These are phyloP conservation scores for Cladosporium velox DNA, from an alignment of 2,329 filamentous ascomycete species.

Conservation along the genomic window DNA sequence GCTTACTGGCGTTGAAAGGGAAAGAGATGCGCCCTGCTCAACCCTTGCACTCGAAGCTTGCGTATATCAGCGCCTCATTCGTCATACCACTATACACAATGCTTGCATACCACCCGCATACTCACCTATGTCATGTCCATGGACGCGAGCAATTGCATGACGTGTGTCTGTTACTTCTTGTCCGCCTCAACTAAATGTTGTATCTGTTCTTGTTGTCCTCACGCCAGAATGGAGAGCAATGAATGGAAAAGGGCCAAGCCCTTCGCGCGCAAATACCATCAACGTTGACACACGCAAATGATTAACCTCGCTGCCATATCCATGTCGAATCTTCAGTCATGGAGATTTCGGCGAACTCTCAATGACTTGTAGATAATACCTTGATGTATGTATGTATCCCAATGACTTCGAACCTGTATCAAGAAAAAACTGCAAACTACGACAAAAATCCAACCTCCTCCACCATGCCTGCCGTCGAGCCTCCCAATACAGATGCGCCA, in stretches of 20 bases:
- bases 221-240: not conserved
- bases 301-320: not conserved
- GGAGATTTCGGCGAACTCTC: not conserved
- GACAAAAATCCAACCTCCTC: not conserved
- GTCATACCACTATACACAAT: not conserved
- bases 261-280: not conserved
- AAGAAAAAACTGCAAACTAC: not conserved
- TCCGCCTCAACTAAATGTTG: not conserved
- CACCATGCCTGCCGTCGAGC: not conserved
- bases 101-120: not conserved
- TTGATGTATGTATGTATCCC: not conserved
- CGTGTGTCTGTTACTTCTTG: not conserved
- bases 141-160: not conserved
- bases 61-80: not conserved
- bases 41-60: not conserved
- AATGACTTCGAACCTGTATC: not conserved
- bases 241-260: not conserved
- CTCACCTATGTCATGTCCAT: not conserved
- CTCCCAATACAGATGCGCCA: not conserved
- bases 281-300: constrained; percentile 10
- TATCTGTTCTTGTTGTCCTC: too few species aligned
- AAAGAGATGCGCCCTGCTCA: not conserved
- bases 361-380: not conserved
- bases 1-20: not conserved
- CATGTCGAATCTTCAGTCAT: not conserved